Evolutionary conservation across 441 rosid genomes (phyloP).

Genomic region (Arabidopsis lyrata): DNA sequence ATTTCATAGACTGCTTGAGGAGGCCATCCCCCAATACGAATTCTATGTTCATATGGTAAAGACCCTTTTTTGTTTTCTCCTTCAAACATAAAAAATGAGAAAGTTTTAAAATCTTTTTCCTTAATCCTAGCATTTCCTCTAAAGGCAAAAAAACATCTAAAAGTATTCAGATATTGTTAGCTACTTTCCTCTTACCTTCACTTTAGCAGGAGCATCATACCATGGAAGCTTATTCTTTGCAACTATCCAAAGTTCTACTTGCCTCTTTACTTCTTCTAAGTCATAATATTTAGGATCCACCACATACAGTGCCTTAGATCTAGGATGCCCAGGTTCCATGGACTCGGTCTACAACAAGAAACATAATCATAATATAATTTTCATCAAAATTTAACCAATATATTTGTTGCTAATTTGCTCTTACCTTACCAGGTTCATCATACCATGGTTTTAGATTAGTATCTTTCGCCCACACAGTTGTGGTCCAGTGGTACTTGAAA

Average conservation of each 20-base stretch:
- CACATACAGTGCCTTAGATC: background rate
- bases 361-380: no score
- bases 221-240: slow-evolving; percentile 4
- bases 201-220: background rate
- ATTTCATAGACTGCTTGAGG: background rate
- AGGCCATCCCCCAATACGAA: background rate
- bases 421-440: background rate
- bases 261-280: background rate
- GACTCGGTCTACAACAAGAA: no score
- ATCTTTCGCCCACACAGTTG: no score
- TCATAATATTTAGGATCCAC: background rate
- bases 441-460: background rate
- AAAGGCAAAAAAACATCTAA: background rate
- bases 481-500: no score
- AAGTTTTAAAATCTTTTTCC: no score
- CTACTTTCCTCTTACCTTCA: background rate
- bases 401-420: background rate
- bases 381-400: no score
- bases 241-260: background rate
- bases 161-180: background rate
- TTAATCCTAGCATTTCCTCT: background rate
- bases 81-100: slow-evolving; percentile 9
- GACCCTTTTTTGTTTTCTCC: slow-evolving; percentile 76
- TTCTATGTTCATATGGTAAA: slow-evolving; percentile 60
- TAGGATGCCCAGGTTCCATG: background rate